These are phyloP conservation scores for Glycine soja DNA, from an alignment of 306 rosid genomes.

Conservation along the genomic window DNA sequence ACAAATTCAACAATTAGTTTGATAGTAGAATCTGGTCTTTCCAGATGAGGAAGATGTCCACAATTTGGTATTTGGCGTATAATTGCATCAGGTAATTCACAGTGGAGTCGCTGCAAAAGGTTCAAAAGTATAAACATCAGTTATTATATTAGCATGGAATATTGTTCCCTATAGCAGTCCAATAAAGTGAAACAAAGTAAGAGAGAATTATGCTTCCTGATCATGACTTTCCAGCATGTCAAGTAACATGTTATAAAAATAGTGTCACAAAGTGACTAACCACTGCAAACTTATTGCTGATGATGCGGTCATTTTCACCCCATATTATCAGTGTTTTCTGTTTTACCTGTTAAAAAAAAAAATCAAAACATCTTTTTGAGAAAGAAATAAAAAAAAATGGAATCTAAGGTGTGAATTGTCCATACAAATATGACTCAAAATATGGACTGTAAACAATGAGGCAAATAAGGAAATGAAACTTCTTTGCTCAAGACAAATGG, in stretches of 20 bases:
- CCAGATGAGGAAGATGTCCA: conserved; percentile 92
- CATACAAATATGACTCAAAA: conserved; percentile 23
- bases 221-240: conserved; percentile 20
- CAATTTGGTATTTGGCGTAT: conserved; percentile 79
- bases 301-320: conserved; percentile 91
- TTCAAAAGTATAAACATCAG: conserved; percentile 29
- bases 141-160: conserved; percentile 7
- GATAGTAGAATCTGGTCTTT: conserved; percentile 70
- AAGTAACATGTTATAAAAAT: conserved; percentile 15
- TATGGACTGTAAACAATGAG: conserved; percentile 5
- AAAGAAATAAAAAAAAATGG: background rate
- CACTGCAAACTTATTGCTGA: conserved; percentile 87
- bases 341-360: conserved; percentile 68
- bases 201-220: conserved; percentile 8
- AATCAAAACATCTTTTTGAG: conserved; percentile 7
- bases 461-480: background rate
- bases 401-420: background rate
- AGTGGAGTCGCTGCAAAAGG: conserved; percentile 73
- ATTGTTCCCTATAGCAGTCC: conserved; percentile 7
- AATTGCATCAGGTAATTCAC: conserved; percentile 77
- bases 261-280: conserved; percentile 54
- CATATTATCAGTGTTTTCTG: conserved; percentile 90
- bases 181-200: conserved; percentile 20
- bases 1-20: conserved; percentile 72
- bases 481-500: conserved; percentile 4